These are phyloP conservation scores for Citrus inodora DNA, from an alignment of 345 rosid species.

Conservation along the genomic window DNA sequence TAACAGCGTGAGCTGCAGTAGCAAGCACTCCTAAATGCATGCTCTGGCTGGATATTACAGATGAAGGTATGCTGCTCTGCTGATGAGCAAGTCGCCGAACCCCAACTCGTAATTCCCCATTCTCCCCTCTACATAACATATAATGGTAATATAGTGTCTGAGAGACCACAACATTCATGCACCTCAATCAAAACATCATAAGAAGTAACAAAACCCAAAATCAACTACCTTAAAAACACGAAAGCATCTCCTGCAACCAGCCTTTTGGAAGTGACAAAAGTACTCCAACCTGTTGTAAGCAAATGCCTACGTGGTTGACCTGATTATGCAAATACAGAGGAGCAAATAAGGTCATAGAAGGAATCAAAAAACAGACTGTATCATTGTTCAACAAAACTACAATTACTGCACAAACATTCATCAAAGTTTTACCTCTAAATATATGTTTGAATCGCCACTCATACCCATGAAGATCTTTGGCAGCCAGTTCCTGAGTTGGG, in stretches of 20 bases:
- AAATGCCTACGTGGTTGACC: constrained; percentile 82
- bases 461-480: constrained; percentile 71
- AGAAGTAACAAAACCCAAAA: not conserved
- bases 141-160: not conserved
- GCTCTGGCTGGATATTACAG: constrained; percentile 77
- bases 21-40: constrained; percentile 88
- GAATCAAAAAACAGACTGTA: not conserved
- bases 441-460: constrained; percentile 86
- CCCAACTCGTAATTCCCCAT: constrained; percentile 63
- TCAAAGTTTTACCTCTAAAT: constrained; percentile 50
- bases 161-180: not conserved
- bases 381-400: not conserved
- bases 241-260: constrained; percentile 72
- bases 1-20: constrained; percentile 73
- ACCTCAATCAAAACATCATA: not conserved
- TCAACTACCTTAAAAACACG: constrained; percentile 62
- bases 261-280: constrained; percentile 68
- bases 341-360: not conserved
- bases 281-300: constrained; percentile 84
- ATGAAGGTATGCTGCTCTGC: constrained; percentile 53
- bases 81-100: constrained; percentile 51
- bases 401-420: not conserved
- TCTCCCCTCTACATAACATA: constrained; percentile 40
- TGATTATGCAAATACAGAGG: constrained; percentile 12
- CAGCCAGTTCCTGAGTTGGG: constrained; percentile 66